These are phyloP conservation scores for Pseudonitzschia delicatissima DNA, from an alignment of 108 stramenopile species.

Conservation along the genomic window DNA sequence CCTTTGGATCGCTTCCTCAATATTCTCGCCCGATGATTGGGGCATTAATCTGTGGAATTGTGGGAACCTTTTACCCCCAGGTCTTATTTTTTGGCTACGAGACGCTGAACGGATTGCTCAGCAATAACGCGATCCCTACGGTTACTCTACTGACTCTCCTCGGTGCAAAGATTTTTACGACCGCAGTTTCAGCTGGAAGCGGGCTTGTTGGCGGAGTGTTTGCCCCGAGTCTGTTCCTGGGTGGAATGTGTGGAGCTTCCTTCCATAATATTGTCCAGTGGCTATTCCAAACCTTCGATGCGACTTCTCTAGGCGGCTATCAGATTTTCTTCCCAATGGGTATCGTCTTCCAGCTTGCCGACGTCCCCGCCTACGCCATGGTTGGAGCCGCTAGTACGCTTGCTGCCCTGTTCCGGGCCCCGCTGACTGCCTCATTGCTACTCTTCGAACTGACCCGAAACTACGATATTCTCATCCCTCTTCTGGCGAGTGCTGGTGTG, in stretches of 20 bases:
- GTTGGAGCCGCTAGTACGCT: constrained; percentile 87
- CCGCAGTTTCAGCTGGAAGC: constrained; percentile 77
- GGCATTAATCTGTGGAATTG: constrained; percentile 69
- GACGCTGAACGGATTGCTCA: constrained; percentile 82
- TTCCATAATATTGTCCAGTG: constrained; percentile 39
- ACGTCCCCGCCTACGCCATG: constrained; percentile 88
- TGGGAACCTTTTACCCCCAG: constrained; percentile 79
- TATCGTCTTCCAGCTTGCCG: constrained; percentile 33
- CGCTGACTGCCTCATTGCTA: constrained; percentile 79
- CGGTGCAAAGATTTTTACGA: constrained; percentile 64
- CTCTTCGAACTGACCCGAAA: constrained; percentile 90
- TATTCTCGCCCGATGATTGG: constrained; percentile 66
- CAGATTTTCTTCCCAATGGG: background rate
- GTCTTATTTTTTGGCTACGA: constrained; percentile 93
- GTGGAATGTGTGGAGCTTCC: constrained; percentile 84
- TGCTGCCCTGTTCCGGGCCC: constrained; percentile 87
- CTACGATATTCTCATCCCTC: constrained; percentile 86
- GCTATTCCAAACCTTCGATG: constrained; percentile 12
- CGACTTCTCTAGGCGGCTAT: background rate
- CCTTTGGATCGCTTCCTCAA: constrained; percentile 45
- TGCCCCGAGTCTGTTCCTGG: constrained; percentile 90
- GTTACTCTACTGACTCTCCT: constrained; percentile 54
- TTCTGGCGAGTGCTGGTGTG: constrained; percentile 78
- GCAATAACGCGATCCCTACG: constrained; percentile 45
- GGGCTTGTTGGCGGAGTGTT: constrained; percentile 93